Conservation (phyloP, 2,329 filamentous ascomycete species). For the Lecanoromycetidae sp. region DNA sequence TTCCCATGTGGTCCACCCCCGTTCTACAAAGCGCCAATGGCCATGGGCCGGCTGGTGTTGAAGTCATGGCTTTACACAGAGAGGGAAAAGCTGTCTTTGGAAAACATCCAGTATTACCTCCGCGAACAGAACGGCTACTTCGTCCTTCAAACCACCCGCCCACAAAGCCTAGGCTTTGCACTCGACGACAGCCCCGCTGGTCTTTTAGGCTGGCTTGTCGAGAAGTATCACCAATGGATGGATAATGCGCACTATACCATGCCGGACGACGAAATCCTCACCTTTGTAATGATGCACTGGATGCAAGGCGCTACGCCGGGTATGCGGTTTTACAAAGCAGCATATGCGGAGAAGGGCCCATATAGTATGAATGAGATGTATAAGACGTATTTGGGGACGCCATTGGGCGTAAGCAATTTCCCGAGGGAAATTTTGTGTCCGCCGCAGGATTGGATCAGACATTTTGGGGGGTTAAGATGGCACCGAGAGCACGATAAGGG, state of each 20-base stretch:
- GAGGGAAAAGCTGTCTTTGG: constrained; percentile 7
- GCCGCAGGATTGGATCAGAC: constrained; percentile 28
- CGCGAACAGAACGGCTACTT: constrained; percentile 34
- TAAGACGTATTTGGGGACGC: constrained; percentile 22
- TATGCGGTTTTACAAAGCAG: constrained; percentile 38
- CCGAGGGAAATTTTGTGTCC: constrained; percentile 31
- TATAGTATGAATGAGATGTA: constrained; percentile 14
- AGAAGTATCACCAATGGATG: constrained; percentile 45
- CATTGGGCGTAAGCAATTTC: constrained; percentile 34
- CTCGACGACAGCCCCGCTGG: constrained; percentile 44
- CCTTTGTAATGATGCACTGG: constrained; percentile 44
- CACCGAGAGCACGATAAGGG: constrained; percentile 21
- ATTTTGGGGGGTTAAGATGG: constrained; percentile 19
- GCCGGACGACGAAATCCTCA: constrained; percentile 35
- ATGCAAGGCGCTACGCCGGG: constrained; percentile 29
- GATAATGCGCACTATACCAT: constrained; percentile 29
- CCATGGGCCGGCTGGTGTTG: constrained; percentile 7
- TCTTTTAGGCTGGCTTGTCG: constrained; percentile 46
- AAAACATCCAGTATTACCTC: constrained; percentile 6
- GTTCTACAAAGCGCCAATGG: constrained; percentile 10
- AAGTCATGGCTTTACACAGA: constrained; percentile 13
- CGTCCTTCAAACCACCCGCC: constrained; percentile 41
- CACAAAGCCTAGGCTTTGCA: constrained; percentile 45
- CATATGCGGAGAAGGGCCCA: constrained; percentile 17
- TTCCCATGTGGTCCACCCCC: constrained; percentile 6